Base-by-base conservation (phyloP, 768 basidiomycete species). In the Leccinellum rugosiceps region DNA sequence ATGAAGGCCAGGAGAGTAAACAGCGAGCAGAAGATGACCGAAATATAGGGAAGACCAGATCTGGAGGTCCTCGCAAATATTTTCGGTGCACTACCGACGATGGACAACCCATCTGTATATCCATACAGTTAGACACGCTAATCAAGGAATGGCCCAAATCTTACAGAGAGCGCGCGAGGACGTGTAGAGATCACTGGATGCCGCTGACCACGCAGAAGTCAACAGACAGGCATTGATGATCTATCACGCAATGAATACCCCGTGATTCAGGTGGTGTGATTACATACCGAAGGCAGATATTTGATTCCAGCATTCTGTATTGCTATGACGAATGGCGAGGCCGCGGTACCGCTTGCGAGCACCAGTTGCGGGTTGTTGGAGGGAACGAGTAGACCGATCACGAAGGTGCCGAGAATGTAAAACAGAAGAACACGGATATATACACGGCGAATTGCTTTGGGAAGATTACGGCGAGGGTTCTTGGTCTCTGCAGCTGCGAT, bases 181-280 rank as follows among this genome's bases (percentile, higher is more conserved):
- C 4, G 92, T 94, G 75, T 93, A 96, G 47, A 97, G 71, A 69
- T 96, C 93, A 69, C 88, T 90, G 23, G 87, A 87, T 6, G 90
- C 92, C 32, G 94, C 94, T 25, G 94, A 96, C 88, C 91, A 94
- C 6, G 94, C 94, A 3, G 93, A 92, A 38, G 89, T 92, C 61
- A 98, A 74, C 14, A 96, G 78, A 69, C 83, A 85, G 3, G 88
- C 90, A 66, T 92, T 93, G 68, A 92, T 91, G 38, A 92, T 76
- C 86, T 88, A 46, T 13, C 8, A 21, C 30, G 3, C 19, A 26
- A 46, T 49, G 14, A 63, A 54, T n/a, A 56, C 28, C 2, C 19
- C 23, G 35, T 4, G 51, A 21, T 21, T 66, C 65, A 21, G 58
- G 23, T 44, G 50, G 63, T 65, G 68, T 66, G 2, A 26, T 17